Evolutionary conservation across 306 rosid genomes (phyloP), one percentile per base, ranked within the genome.

Genomic region (Quercus bicolor): DNA sequence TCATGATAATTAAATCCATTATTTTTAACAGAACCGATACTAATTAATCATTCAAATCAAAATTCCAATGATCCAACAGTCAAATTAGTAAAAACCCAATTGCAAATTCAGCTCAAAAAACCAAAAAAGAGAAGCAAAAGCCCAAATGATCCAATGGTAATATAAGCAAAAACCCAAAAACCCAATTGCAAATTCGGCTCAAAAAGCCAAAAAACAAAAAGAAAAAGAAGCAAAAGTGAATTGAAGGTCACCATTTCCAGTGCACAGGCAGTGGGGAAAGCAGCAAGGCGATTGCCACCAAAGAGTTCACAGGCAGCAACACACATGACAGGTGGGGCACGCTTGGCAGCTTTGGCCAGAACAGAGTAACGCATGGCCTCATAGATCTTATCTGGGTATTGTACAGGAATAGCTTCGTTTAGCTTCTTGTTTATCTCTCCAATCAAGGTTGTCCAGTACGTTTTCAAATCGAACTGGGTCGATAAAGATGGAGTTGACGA

Each of bases 291-390:
- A 81, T 83, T 78, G 34, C 91, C 91, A 10, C 98, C 97, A 60
- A 95, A 88, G 82, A 91, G 96, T 76, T 95, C 97, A 76, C 86
- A 92, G 66, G 97, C 89, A 77, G 97, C 92, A 78, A 95, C 86
- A 80, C 98, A 95, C 98, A 95, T 92, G 68, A 93, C 94, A 54
- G 99, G 98, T 0, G 99, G 94, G 74, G 99, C 88, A 48, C 99
- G 89, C 83, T 95, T 95, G 80, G 92, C 94, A 8, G 94, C 94
- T 31, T 90, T 69, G 68, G 97, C 93, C 23, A 95, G 91, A 21
- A 84, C 92, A 8, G 98, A 92, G 79, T 92, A 92, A 52, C 98
- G 86, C 98, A 95, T 95, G 64, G 96, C 89, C 84, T 91, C 88
- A 43, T 95, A 95, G 82, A 95, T 95, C 93, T 87, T 80, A 1